Percentiles rank a stretch among this genome's conserved stretches.
phyloP scores from a whole-genome alignment of 768 basidiomycete genomes.

The Phlebiopsis flavidoalba region DNA sequence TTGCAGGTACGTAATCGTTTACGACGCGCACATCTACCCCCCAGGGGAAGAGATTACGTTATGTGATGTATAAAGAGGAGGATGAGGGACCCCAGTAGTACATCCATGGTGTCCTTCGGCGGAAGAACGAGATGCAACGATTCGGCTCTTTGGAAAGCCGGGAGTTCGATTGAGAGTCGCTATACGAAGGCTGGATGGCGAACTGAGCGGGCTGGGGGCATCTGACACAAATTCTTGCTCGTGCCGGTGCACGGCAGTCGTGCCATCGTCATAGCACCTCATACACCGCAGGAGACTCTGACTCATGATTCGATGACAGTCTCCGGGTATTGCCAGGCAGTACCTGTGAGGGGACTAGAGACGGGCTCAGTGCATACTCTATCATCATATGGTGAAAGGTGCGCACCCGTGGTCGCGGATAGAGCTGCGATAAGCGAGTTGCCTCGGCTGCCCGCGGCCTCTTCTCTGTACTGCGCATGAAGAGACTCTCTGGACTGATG shows the following conservation, averaged over 20 bases:
- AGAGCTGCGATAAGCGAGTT: not conserved
- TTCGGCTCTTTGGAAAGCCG: not conserved
- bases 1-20: constrained; percentile 7
- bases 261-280: not conserved
- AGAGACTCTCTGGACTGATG: constrained; percentile 12
- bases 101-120: constrained; percentile 9
- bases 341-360: not conserved
- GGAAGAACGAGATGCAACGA: constrained; percentile 2
- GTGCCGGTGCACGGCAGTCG: not conserved
- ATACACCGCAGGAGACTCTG: not conserved
- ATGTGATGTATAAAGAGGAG: not conserved
- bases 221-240: not conserved
- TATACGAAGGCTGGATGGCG: not conserved
- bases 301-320: not conserved
- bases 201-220: not conserved
- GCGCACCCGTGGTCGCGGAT: constrained; percentile 3
- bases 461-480: constrained; percentile 5
- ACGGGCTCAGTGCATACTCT: not conserved
- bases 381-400: not conserved
- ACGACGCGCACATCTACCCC: constrained; percentile 4
- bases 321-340: constrained; percentile 10
- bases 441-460: not conserved
- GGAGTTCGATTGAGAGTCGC: not conserved
- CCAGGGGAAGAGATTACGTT: constrained; percentile 3
- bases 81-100: constrained; percentile 8